Conservation (phyloP, 1,284 basidiomycete species). For the Moesziomyces sp. region DNA sequence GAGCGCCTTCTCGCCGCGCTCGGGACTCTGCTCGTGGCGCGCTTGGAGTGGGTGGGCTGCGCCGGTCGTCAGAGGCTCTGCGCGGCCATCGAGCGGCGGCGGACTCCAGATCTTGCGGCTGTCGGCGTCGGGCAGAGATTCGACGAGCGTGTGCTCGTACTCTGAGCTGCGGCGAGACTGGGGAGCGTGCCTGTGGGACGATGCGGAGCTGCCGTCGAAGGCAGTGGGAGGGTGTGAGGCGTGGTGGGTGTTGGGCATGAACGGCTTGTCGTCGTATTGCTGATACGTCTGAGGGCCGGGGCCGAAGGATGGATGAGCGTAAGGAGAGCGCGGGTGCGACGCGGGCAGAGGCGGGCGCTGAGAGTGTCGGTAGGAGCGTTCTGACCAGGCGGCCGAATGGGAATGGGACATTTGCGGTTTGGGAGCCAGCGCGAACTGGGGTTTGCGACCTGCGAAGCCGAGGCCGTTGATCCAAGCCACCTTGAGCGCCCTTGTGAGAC, state of each 20-base stretch:
- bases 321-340: conserved; percentile 4
- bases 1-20: conserved; percentile 1
- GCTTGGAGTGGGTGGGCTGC: conserved; percentile 17
- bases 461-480: conserved; percentile 75
- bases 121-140: conserved; percentile 19
- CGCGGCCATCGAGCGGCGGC: conserved; percentile 9
- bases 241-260: neutral
- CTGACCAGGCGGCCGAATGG: conserved; percentile 12
- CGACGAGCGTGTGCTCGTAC: conserved; percentile 41
- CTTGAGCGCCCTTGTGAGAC: conserved; percentile 73
- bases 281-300: conserved; percentile 4
- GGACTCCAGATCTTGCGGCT: conserved; percentile 29
- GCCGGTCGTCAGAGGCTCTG: conserved; percentile 5
- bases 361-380: conserved; percentile 13
- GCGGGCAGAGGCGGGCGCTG: conserved; percentile 10
- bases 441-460: conserved; percentile 68
- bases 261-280: neutral
- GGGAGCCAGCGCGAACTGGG: conserved; percentile 44
- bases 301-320: conserved; percentile 7
- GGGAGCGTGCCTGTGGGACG: conserved; percentile 24
- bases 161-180: conserved; percentile 29
- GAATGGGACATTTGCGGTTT: conserved; percentile 29
- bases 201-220: conserved; percentile 27
- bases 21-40: conserved; percentile 11
- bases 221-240: conserved; percentile 13